A percentile compares a stretch with the other conserved stretches of the same genome.
Evolutionary conservation across 345 rosid species (phyloP).

Genomic region (Stellera chamaejasme): DNA sequence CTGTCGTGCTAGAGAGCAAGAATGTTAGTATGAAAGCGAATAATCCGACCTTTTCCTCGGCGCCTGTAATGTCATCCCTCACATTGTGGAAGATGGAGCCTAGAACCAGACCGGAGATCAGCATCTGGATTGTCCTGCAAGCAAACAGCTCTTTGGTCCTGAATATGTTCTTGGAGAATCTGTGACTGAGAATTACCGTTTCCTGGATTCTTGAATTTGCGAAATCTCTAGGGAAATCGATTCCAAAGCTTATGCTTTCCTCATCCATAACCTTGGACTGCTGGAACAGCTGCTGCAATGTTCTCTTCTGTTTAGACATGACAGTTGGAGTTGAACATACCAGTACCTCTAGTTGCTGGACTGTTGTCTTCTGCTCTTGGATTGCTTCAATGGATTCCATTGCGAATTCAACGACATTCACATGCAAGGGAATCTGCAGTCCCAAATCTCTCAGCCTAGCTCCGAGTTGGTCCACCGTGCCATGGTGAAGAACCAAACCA

Average conservation of each 20-base stretch:
- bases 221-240: constrained; percentile 35
- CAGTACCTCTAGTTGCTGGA: constrained; percentile 13
- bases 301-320: constrained; percentile 27
- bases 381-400: constrained; percentile 69
- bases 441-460: constrained; percentile 36
- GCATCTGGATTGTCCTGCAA: constrained; percentile 75
- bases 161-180: constrained; percentile 88
- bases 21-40: constrained; percentile 88
- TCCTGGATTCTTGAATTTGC: constrained; percentile 67
- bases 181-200: constrained; percentile 62
- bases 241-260: constrained; percentile 28
- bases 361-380: constrained; percentile 19
- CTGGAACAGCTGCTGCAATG: constrained; percentile 81
- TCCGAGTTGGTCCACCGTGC: constrained; percentile 66
- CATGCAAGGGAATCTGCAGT: constrained; percentile 58
- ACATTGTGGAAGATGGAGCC: constrained; percentile 77
- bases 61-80: constrained; percentile 51
- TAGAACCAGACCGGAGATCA: constrained; percentile 70
- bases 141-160: constrained; percentile 83
- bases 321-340: constrained; percentile 18
- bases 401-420: constrained; percentile 71
- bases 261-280: constrained; percentile 68
- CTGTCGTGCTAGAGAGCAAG: constrained; percentile 74
- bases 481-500: constrained; percentile 76
- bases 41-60: constrained; percentile 79